Base-by-base conservation (phyloP, 176 grass and related monocot genomes). In the Aegilops sharonensis region DNA sequence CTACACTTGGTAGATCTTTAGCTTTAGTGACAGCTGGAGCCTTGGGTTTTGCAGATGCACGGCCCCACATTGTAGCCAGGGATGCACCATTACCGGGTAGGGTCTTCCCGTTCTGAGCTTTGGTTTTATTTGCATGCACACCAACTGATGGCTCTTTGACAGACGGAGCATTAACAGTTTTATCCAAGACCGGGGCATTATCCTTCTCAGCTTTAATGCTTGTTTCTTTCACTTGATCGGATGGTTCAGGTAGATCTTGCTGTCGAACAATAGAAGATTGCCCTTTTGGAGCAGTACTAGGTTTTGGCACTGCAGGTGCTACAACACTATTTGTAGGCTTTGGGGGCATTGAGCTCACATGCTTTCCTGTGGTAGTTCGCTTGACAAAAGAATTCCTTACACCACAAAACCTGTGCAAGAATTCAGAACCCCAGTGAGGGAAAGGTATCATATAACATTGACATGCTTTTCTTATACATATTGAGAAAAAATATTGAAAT, bases 61-160 rank as follows among this genome's bases (percentile, higher is more conserved):
- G 87, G 14, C 87, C 94, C 94, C 94, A 99, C 94, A 99, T 89
- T 30, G 82, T 94, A 90, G 94, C 90, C 31, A 99, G 85, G 34
- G 92, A 99, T 79, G 92, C 91, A 84, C 83, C 84, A 91, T 89
- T 96, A 77, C 64, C 63, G n/a, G 87, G 89, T 39, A 66, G 73
- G 9, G 69, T 31, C 86, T 96, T 98, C 30, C 85, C 92, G 27
- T 96, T 93, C 59, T 94, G 92, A 68, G 77, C 48, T 89, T 97
- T 99, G 62, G 61, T 84, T 91, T 93, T 93, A 75, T 70, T 89
- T 66, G 67, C 69, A 50, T 77, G 61, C 15, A 15, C 66, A 87
- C 32, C 42, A 82, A 30, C 42, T 83, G 81, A 78, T 81, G 92
- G 71, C 78, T 91, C 97, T 91, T 91, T 91, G 45, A 90, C 77